Conservation (phyloP, 2,329 filamentous ascomycete species). For the Eutypa lata region DNA sequence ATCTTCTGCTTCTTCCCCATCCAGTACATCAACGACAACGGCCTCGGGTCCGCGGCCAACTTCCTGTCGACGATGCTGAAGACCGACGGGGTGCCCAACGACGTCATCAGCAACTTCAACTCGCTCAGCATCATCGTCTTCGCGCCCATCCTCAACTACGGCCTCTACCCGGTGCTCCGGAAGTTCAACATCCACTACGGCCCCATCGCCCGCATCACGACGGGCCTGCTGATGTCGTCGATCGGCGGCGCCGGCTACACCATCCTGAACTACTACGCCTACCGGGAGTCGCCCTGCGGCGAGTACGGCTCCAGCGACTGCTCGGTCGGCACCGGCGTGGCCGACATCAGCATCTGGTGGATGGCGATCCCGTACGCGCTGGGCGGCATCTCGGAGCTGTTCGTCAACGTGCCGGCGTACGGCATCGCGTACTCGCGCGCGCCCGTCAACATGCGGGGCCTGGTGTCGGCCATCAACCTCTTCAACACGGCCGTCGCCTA, state of each 20-base stretch:
- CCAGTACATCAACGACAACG: conserved; percentile 43
- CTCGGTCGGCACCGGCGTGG: conserved; percentile 32
- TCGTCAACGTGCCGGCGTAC: conserved; percentile 49
- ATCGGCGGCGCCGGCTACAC: conserved; percentile 42
- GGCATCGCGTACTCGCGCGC: conserved; percentile 50
- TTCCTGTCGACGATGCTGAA: conserved; percentile 46
- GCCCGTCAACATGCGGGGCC: conserved; percentile 48
- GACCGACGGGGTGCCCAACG: conserved; percentile 49
- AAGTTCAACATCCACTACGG: conserved; percentile 41
- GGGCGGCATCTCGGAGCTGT: conserved; percentile 49
- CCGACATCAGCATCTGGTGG: conserved; percentile 52
- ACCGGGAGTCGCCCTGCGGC: conserved; percentile 39
- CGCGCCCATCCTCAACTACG: conserved; percentile 44
- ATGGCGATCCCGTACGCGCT: conserved; percentile 52
- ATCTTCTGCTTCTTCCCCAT: conserved; percentile 54
- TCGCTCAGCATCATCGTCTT: conserved; percentile 44
- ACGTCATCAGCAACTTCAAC: conserved; percentile 49
- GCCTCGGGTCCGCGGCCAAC: conserved; percentile 46
- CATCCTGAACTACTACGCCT: conserved; percentile 39
- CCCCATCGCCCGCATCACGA: conserved; percentile 46
- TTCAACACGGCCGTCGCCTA: conserved; percentile 46
- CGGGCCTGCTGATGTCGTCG: conserved; percentile 47
- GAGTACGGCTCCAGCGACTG: conserved; percentile 37
- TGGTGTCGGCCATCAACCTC: conserved; percentile 48
- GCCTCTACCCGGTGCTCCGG: conserved; percentile 43